A percentile compares a stretch with the other conserved stretches of the same genome.
Conservation (phyloP, 345 rosid species). For the Eucalyptus decipiens region DNA sequence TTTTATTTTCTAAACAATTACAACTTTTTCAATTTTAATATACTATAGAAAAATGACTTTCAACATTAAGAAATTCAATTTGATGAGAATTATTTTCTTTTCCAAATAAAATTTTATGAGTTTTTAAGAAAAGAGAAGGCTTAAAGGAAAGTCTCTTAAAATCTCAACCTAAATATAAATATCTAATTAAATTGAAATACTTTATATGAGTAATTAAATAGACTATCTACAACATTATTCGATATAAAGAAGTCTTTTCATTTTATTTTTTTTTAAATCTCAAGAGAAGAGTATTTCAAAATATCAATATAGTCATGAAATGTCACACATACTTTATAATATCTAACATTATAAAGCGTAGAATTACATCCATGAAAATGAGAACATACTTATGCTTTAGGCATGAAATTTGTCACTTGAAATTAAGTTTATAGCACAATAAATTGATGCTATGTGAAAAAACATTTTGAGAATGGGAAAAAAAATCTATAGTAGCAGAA, state of each 20-base stretch:
- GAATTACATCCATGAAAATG: neutral
- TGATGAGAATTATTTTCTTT: neutral
- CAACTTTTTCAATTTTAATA: neutral
- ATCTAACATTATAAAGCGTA: neutral
- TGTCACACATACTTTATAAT: neutral
- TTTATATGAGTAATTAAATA: neutral
- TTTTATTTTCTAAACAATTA: neutral
- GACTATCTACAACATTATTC: neutral
- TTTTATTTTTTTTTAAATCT: neutral
- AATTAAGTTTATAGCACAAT: neutral
- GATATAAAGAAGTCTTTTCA: neutral
- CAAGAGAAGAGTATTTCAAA: neutral
- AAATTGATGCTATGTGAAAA: neutral
- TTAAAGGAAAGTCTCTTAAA: neutral
- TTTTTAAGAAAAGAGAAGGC: neutral
- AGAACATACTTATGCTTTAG: neutral
- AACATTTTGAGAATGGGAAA: neutral
- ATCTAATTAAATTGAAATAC: neutral
- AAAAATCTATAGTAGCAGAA: neutral
- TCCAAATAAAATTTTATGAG: neutral
- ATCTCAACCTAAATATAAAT: neutral
- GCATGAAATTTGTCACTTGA: neutral
- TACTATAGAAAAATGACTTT: neutral
- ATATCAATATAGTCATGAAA: neutral
- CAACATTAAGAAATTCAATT: neutral